Percentiles rank a stretch among this genome's conserved stretches.
phyloP scores from a whole-genome alignment of 1,284 basidiomycete species.

The Sporisorium scitamineum region DNA sequence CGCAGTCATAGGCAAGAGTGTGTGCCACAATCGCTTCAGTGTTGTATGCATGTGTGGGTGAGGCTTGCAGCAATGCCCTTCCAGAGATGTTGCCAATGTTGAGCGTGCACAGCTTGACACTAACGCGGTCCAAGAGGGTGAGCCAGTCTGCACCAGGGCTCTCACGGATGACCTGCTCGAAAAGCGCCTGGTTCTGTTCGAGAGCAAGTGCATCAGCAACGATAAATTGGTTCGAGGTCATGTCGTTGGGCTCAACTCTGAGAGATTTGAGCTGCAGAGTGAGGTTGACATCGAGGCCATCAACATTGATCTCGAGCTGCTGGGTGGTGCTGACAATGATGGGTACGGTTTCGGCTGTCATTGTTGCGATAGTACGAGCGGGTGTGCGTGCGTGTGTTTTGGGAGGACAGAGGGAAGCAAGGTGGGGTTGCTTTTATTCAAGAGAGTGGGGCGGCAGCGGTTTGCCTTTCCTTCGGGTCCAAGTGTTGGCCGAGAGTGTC shows the following conservation, averaged over 20 bases:
- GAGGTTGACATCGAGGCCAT: constrained; percentile 29
- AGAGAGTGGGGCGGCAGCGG: not conserved
- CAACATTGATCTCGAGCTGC: constrained; percentile 47
- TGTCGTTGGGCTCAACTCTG: constrained; percentile 42
- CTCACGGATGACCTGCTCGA: constrained; percentile 25
- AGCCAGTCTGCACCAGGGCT: constrained; percentile 32
- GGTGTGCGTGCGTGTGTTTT: not conserved
- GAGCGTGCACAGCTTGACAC: constrained; percentile 28
- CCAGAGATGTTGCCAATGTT: constrained; percentile 37
- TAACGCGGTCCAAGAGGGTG: constrained; percentile 27
- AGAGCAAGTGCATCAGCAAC: constrained; percentile 32
- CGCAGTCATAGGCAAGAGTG: constrained; percentile 29
- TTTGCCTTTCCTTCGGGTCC: not conserved
- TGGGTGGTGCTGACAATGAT: constrained; percentile 31
- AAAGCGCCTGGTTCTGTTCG: constrained; percentile 10
- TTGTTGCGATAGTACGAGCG: not conserved
- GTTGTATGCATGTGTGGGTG: constrained; percentile 29
- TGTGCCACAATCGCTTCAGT: constrained; percentile 27
- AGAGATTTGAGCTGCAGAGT: constrained; percentile 34
- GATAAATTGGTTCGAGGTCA: constrained; percentile 51
- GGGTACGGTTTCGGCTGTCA: constrained; percentile 36
- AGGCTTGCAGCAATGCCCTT: constrained; percentile 31
- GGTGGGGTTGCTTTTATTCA: not conserved
- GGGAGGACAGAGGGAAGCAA: not conserved
- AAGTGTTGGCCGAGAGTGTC: not conserved